These are phyloP conservation scores for Phyllosticta capitalensis DNA, from an alignment of 2,329 filamentous ascomycete genomes.

Conservation along the genomic window DNA sequence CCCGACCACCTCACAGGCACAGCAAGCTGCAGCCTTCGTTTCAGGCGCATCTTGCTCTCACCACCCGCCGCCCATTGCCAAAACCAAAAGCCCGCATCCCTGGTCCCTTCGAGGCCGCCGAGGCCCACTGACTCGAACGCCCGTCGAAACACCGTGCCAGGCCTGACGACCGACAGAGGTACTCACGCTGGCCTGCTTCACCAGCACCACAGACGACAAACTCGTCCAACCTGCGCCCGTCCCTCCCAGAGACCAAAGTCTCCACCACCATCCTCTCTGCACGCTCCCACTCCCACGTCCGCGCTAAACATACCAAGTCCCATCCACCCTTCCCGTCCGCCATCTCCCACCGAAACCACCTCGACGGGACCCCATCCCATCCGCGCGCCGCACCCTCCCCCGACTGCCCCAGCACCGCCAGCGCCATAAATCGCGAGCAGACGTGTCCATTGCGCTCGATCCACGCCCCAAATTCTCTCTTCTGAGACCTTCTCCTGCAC, in stretches of 20 bases:
- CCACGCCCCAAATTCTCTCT: conserved; percentile 1
- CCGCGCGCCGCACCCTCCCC: neutral
- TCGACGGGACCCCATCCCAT: neutral
- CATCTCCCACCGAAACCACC: neutral
- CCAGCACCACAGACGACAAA: neutral
- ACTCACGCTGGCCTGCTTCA: neutral
- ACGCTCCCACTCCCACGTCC: neutral
- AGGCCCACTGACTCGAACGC: conserved; percentile 9
- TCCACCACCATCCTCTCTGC: neutral
- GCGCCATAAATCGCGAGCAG: conserved; percentile 3
- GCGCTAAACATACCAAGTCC: neutral
- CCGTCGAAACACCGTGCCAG: neutral
- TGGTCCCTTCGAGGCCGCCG: conserved; percentile 8
- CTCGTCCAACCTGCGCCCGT: neutral
- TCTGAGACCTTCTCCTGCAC: neutral
- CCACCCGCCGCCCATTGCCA: conserved; percentile 10
- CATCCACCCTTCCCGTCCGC: neutral
- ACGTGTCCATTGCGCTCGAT: conserved; percentile 11
- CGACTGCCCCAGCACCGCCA: neutral
- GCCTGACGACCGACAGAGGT: neutral
- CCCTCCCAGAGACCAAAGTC: neutral
- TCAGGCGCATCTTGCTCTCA: conserved; percentile 12
- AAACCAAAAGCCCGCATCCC: conserved; percentile 3
- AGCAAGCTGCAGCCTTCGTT: conserved; percentile 10
- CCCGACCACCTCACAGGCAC: neutral